These are phyloP conservation scores for Truncatella angustata DNA, from an alignment of 2,329 filamentous ascomycete genomes.

Conservation along the genomic window DNA sequence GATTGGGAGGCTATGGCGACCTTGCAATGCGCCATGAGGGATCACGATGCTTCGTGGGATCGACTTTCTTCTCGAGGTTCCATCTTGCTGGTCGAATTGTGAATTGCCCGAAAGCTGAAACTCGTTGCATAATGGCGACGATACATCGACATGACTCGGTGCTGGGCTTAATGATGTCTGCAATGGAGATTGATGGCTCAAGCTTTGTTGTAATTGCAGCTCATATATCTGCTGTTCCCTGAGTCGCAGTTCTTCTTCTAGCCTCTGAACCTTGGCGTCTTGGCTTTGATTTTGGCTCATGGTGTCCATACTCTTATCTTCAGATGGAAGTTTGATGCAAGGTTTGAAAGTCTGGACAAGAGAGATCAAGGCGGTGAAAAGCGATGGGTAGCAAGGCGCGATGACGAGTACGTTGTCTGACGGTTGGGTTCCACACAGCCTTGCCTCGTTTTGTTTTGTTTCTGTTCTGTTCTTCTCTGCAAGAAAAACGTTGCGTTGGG, in stretches of 20 bases:
- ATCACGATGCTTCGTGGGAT: slow-evolving; percentile 25
- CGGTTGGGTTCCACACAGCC: not conserved
- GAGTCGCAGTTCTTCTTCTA: slow-evolving; percentile 22
- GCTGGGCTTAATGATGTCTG: slow-evolving; percentile 16
- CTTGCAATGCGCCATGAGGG: slow-evolving; percentile 15
- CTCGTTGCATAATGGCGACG: slow-evolving; percentile 21
- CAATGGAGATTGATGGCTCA: slow-evolving; percentile 22
- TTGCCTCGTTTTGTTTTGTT: no score
- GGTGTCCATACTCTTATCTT: slow-evolving; percentile 5
- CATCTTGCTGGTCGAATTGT: slow-evolving; percentile 21
- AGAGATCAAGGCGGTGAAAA: not conserved
- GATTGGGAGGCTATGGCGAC: not conserved
- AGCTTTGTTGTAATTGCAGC: slow-evolving; percentile 24
- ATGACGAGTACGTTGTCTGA: not conserved
- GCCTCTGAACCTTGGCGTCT: slow-evolving; percentile 24
- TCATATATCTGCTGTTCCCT: slow-evolving; percentile 18
- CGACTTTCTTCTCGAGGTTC: slow-evolving; percentile 26
- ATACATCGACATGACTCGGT: slow-evolving; percentile 18
- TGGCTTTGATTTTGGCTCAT: slow-evolving; percentile 23
- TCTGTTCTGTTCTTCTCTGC: no score
- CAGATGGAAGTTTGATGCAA: not conserved
- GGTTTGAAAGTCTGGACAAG: not conserved
- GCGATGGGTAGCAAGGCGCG: not conserved
- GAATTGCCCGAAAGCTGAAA: slow-evolving; percentile 25
- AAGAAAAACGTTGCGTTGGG: no score